These are phyloP conservation scores for Lithospermum erythrorhizon DNA, from an alignment of 257 asterid genomes.

Conservation along the genomic window DNA sequence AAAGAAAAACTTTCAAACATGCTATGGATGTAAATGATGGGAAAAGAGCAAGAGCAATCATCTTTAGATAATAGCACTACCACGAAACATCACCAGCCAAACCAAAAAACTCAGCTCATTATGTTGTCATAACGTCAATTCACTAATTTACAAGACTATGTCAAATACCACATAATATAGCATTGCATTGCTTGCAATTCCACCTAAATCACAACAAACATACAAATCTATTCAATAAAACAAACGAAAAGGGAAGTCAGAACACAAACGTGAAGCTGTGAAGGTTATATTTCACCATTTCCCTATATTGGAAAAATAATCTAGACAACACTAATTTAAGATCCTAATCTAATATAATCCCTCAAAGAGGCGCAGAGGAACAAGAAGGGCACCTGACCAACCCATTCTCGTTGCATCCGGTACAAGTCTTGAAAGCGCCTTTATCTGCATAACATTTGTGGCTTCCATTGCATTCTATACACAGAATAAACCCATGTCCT, in stretches of 20 bases:
- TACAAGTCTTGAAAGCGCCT: constrained; percentile 65
- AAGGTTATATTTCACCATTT: constrained; percentile 1
- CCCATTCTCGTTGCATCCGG: constrained; percentile 82
- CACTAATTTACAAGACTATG: constrained; percentile 5
- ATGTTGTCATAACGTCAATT: neutral
- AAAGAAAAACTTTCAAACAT: neutral
- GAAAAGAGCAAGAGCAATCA: neutral
- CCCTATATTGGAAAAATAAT: neutral
- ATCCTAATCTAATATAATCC: constrained; percentile 1
- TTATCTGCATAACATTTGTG: constrained; percentile 67
- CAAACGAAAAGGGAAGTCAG: neutral
- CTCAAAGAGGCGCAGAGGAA: constrained; percentile 32
- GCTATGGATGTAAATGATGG: neutral
- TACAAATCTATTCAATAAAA: neutral
- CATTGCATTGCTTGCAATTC: constrained; percentile 3
- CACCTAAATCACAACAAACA: neutral
- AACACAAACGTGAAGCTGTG: neutral
- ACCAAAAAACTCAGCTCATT: neutral
- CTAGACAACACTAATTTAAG: neutral
- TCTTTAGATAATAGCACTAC: neutral
- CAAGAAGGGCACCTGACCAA: constrained; percentile 95
- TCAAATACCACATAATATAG: constrained; percentile 2
- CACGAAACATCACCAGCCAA: neutral
- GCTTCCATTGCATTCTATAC: constrained; percentile 74
- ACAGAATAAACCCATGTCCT: constrained; percentile 60